These are phyloP conservation scores for Lepiota venenata DNA, from an alignment of 768 basidiomycete species.

Conservation along the genomic window DNA sequence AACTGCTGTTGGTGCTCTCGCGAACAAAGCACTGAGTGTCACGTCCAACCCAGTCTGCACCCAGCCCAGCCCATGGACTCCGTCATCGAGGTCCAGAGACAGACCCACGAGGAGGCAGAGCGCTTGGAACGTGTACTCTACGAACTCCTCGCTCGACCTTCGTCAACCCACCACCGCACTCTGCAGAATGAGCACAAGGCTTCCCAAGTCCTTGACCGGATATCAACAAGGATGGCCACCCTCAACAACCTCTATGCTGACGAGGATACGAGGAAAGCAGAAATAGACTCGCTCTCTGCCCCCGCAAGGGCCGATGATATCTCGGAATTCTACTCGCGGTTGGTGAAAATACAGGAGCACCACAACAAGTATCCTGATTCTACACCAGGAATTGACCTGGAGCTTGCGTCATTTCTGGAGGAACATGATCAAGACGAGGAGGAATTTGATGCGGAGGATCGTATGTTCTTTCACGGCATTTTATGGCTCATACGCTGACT, in stretches of 20 bases:
- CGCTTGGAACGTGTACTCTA: slow-evolving; percentile 87
- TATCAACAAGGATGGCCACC: slow-evolving; percentile 62
- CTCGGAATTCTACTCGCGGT: slow-evolving; percentile 92
- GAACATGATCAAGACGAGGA: slow-evolving; percentile 74
- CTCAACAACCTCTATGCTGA: slow-evolving; percentile 79
- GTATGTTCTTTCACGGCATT: slow-evolving; percentile 45
- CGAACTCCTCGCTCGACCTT: slow-evolving; percentile 70
- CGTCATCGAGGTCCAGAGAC: slow-evolving; percentile 88
- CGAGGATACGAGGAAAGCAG: slow-evolving; percentile 64
- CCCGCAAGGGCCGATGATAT: slow-evolving; percentile 66
- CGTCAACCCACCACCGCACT: slow-evolving; percentile 56
- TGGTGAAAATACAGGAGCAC: slow-evolving; percentile 95
- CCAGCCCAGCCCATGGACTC: slow-evolving; percentile 70
- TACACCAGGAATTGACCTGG: slow-evolving; percentile 74
- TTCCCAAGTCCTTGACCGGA: slow-evolving; percentile 83
- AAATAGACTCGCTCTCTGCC: slow-evolving; percentile 60
- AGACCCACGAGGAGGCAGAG: slow-evolving; percentile 95
- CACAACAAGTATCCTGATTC: slow-evolving; percentile 94
- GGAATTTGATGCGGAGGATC: slow-evolving; percentile 82
- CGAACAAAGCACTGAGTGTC: not conserved
- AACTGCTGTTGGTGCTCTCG: slow-evolving; percentile 18
- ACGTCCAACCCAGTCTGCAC: not conserved
- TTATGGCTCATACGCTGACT: slow-evolving; percentile 3
- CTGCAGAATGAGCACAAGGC: slow-evolving; percentile 87
- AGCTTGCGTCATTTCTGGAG: slow-evolving; percentile 78